phyloP scores from a whole-genome alignment of 2,329 filamentous ascomycete genomes.

The Ceratocystis smalleyi region DNA sequence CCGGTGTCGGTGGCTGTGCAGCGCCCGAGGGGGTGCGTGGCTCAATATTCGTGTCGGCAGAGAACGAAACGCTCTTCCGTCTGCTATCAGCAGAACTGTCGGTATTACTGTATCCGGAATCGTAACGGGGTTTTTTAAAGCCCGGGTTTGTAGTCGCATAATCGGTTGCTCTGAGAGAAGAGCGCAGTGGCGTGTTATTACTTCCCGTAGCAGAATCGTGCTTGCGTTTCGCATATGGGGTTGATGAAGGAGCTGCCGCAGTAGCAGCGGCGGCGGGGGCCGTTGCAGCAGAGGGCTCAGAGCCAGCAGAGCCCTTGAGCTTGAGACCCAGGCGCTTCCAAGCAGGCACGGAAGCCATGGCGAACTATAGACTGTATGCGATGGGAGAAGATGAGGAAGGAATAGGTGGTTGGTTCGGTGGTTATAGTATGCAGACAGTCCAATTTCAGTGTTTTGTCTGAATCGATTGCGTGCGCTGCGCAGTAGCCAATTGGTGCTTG shows the following conservation, averaged over 20 bases:
- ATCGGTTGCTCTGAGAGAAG: constrained; percentile 16
- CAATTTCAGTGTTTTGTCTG: not conserved
- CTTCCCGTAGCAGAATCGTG: constrained; percentile 12
- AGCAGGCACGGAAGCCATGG: constrained; percentile 36
- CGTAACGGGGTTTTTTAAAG: constrained; percentile 23
- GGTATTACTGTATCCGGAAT: constrained; percentile 15
- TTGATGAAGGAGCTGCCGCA: not conserved
- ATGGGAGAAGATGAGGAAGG: constrained; percentile 11
- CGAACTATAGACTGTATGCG: constrained; percentile 31
- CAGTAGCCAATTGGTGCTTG: not conserved
- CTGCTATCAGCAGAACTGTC: constrained; percentile 21
- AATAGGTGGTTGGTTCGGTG: not conserved
- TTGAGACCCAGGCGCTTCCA: constrained; percentile 50
- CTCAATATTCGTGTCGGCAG: constrained; percentile 27
- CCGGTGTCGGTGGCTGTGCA: constrained; percentile 19
- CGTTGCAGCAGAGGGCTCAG: constrained; percentile 20
- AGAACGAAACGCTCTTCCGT: constrained; percentile 36
- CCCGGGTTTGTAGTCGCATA: constrained; percentile 17
- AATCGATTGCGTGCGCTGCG: not conserved
- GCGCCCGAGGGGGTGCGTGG: constrained; percentile 18
- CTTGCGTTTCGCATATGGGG: constrained; percentile 26
- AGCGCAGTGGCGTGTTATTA: constrained; percentile 11
- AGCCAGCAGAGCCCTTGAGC: constrained; percentile 32
- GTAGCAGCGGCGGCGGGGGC: not conserved
- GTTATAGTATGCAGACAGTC: not conserved